phyloP scores from a whole-genome alignment of 208 protist species.

The Endotrypanum monterogeii region DNA sequence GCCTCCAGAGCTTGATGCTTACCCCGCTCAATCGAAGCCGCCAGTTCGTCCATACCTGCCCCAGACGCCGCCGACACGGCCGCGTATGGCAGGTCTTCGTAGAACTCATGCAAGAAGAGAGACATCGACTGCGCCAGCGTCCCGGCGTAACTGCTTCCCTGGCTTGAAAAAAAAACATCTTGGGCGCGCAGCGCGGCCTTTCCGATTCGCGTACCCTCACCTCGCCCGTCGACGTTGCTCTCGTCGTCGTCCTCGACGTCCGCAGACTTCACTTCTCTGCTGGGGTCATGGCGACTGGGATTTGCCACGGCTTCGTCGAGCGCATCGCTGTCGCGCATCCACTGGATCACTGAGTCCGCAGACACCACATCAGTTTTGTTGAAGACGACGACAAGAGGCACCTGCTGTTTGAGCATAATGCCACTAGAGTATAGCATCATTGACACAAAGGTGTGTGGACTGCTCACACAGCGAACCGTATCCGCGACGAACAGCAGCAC shows the following conservation, averaged over 20 bases:
- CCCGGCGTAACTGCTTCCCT: slow-evolving; percentile 77
- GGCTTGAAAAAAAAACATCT: slow-evolving; percentile 9
- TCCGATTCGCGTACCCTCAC: slow-evolving; percentile 18
- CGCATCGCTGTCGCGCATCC: slow-evolving; percentile 96
- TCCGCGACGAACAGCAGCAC: slow-evolving; percentile 98
- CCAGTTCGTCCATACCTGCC: slow-evolving; percentile 90
- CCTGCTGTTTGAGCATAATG: slow-evolving; percentile 98
- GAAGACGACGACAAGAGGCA: slow-evolving; percentile 98
- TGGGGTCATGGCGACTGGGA: neutral
- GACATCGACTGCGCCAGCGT: slow-evolving; percentile 93
- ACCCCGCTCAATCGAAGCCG: slow-evolving; percentile 67
- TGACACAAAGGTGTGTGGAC: slow-evolving; percentile 98
- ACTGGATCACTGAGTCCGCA: slow-evolving; percentile 82
- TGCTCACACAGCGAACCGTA: slow-evolving; percentile 90
- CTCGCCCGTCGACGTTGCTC: slow-evolving; percentile 11
- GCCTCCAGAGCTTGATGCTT: slow-evolving; percentile 75
- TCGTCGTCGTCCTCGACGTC: neutral
- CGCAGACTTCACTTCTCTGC: neutral
- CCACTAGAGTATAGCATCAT: slow-evolving; percentile 99
- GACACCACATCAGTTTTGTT: slow-evolving; percentile 97
- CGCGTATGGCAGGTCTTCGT: slow-evolving; percentile 88
- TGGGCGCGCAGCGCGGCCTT: slow-evolving; percentile 16
- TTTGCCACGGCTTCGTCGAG: slow-evolving; percentile 80
- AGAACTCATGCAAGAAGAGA: slow-evolving; percentile 98
- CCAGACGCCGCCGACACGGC: slow-evolving; percentile 94